Base-by-base conservation (phyloP, 2,329 filamentous ascomycete genomes). In the Beauveria asiatica region DNA sequence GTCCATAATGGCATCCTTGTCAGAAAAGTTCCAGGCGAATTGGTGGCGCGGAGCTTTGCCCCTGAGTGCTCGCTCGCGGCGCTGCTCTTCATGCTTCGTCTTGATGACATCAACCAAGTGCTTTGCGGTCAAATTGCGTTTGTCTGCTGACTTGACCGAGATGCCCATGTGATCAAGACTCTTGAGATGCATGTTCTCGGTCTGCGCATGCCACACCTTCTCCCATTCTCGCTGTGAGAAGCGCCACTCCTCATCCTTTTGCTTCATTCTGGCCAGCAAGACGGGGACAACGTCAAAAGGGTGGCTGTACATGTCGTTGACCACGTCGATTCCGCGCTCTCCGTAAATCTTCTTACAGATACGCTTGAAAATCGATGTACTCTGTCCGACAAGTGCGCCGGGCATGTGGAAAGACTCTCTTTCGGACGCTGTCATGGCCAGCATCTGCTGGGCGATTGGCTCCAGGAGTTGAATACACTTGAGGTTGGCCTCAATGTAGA, bases 261-360 rank as follows among this genome's bases (percentile, higher is more conserved):
- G 90, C 76, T 97, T 97, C 67, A 99, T 81, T 13, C 94, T 85
- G 56, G 90, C 88, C 62, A 99, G 79, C 30, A 99, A 83, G 42
- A 97, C 86, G 0, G 94, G 94, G 2, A 99, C 85, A 3, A 97
- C 92, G 44, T 87, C 86, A 68, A 89, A 92, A 0, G 94, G 94
- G 59, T 89, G 83, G 46, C 81, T 80, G 70, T 96, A 95, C 76
- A 99, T 86, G 69, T 96, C 88, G 55, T 88, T 86, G 59, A 96
- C 90, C 51, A 97, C 92, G 57, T 91, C 86, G 46, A 86, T 85
- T 16, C 94, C 94, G 64, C 86, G 86, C 51, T 96, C 91, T 19
- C 92, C 92, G 66, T 99, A 99, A 13, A 99, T 88, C 76, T 99
- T 99, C 82, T 96, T 97, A 69, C 97, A 88, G 21, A 97, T 91